These are phyloP conservation scores for Dryas alaskensis DNA, from an alignment of 306 rosid genomes.

Conservation along the genomic window DNA sequence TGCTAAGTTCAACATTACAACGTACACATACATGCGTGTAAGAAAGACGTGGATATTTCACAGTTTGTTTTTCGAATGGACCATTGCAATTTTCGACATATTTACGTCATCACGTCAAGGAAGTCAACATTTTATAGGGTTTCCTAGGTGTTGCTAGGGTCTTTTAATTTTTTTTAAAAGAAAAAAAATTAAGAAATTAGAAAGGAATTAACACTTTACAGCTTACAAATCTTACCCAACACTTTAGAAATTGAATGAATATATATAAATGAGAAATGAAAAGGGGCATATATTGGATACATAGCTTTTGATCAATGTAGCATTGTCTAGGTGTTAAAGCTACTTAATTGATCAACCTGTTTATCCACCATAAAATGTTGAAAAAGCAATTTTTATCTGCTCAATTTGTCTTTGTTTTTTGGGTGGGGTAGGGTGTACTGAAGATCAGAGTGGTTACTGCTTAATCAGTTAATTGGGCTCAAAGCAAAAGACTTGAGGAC, in stretches of 20 bases:
- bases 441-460: too few relatives aligned
- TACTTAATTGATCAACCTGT: neutral
- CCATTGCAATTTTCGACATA: too few relatives aligned
- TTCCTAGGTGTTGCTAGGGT: too few relatives aligned
- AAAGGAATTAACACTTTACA: neutral
- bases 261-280: neutral
- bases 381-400: neutral
- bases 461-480: too few relatives aligned
- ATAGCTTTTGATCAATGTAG: neutral
- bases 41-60: neutral
- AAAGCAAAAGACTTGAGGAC: too few relatives aligned
- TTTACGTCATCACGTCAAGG: too few relatives aligned
- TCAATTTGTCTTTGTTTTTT: neutral
- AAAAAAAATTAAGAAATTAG: neutral
- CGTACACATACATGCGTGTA: neutral
- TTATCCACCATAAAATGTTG: conserved; percentile 1
- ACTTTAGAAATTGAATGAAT: neutral
- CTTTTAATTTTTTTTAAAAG: too few relatives aligned
- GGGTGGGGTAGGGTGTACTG: too few relatives aligned
- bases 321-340: conserved; percentile 18
- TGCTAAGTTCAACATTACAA: conserved; percentile 9
- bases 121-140: too few relatives aligned
- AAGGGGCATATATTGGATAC: neutral
- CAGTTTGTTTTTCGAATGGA: too few relatives aligned
- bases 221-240: neutral